phyloP scores from a whole-genome alignment of 331 rosid genomes.

The Rosa hybrid region DNA sequence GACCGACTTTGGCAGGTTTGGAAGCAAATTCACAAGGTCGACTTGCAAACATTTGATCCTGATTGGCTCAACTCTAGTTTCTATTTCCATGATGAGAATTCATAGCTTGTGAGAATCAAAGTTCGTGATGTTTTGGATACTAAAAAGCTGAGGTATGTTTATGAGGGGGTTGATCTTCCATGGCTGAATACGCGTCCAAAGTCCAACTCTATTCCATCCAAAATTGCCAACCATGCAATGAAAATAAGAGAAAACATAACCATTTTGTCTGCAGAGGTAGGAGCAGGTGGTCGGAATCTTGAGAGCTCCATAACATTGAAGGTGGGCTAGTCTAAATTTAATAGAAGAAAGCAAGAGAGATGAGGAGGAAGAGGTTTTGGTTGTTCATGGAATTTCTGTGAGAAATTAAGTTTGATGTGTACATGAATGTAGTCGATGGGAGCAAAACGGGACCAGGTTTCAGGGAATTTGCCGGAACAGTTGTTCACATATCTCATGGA shows the following conservation, averaged over 20 bases:
- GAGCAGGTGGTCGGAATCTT: not conserved
- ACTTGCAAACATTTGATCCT: conserved; percentile 5
- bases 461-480: conserved; percentile 32
- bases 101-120: conserved; percentile 14
- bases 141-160: conserved; percentile 14
- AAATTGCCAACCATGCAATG: not conserved
- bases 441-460: not conserved
- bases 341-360: not conserved
- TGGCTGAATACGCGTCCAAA: conserved; percentile 24
- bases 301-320: not conserved
- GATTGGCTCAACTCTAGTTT: conserved; percentile 27
- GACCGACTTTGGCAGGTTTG: conserved; percentile 29
- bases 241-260: conserved; percentile 3
- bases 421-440: conserved; percentile 18
- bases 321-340: conserved; percentile 7
- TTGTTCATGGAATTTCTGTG: conserved; percentile 21
- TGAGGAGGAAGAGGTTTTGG: conserved; percentile 26
- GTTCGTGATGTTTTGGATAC: conserved; percentile 17
- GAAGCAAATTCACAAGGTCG: conserved; percentile 14
- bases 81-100: conserved; percentile 29
- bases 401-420: conserved; percentile 26
- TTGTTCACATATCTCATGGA: conserved; percentile 7
- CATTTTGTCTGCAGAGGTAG: not conserved
- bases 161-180: conserved; percentile 5
- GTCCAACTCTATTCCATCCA: conserved; percentile 6